phyloP scores from a whole-genome alignment of 306 rosid species.

The Fragaria iinumae region DNA sequence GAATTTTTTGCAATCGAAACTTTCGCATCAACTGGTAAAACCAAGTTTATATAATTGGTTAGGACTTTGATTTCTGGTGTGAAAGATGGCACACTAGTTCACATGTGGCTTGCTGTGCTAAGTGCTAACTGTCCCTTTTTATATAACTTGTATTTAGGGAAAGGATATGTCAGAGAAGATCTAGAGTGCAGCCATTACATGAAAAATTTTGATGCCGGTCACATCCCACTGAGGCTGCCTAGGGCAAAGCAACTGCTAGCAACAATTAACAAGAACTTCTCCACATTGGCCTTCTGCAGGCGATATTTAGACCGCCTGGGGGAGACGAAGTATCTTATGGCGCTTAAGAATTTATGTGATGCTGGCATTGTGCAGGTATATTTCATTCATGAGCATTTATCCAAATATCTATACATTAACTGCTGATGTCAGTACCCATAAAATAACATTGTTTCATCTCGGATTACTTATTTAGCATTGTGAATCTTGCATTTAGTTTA shows the following conservation, averaged over 20 bases:
- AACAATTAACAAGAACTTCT: slow-evolving; percentile 84
- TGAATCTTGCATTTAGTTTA: not conserved
- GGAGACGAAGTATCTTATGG: slow-evolving; percentile 95
- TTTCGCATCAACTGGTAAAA: slow-evolving; percentile 86
- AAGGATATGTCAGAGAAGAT: slow-evolving; percentile 94
- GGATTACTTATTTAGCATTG: not conserved
- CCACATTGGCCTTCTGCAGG: slow-evolving; percentile 90
- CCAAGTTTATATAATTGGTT: slow-evolving; percentile 21
- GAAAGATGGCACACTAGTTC: slow-evolving; percentile 20
- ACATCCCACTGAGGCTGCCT: slow-evolving; percentile 86
- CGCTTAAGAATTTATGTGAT: slow-evolving; percentile 84
- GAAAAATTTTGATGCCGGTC: slow-evolving; percentile 91
- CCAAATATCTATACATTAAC: not conserved
- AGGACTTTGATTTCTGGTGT: slow-evolving; percentile 9
- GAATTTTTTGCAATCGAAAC: slow-evolving; percentile 97
- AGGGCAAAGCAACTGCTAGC: slow-evolving; percentile 89
- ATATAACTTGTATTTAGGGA: slow-evolving; percentile 53
- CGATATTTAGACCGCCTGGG: slow-evolving; percentile 93
- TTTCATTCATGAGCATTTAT: not conserved
- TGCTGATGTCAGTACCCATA: not conserved
- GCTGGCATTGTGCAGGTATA: slow-evolving; percentile 85
- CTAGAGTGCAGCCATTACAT: slow-evolving; percentile 98
- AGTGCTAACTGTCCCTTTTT: slow-evolving; percentile 13
- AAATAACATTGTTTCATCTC: not conserved
- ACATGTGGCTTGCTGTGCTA: slow-evolving; percentile 9